Base-by-base conservation (phyloP, 257 asterid genomes). In the Fraxinus quadrangulata region DNA sequence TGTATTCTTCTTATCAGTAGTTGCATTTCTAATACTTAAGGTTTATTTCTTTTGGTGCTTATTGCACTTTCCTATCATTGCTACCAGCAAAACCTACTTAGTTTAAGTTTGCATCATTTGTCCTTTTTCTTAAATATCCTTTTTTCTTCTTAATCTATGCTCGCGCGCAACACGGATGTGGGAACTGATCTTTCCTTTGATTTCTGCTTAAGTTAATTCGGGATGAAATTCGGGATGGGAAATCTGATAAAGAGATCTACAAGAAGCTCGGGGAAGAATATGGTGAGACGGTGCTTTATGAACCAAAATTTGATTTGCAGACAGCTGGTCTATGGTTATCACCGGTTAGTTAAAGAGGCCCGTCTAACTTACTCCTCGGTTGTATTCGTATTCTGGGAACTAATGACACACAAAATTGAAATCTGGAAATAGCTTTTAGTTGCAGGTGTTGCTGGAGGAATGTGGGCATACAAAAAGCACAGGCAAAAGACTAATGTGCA, bases 241-340 rank as follows among this genome's bases (percentile, higher is more conserved):
- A 86, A 84, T 87, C 86, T 42, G 99, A 94, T 81, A 94, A 92
- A 81, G 99, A 92, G 65, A 91, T 95, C 82, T 95, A 68, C 86
- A 86, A 86, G 67, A 95, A 89, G 89, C 94, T 95, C 39, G 97
- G 90, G 88, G 94, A 90, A 5, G 96, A 95, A 73, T 95, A 83
- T 81, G 99, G 99, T 10, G 98, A 95, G 88, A 88, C 98, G 0
- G 97, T 95, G 76, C 97, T 91, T 78, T 93, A 95, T 72, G 80
- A 90, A 71, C 99, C 99, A 42, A 95, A 93, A 72, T 95, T 95
- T 54, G 98, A 93, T 79, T 49, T 89, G 90, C 99, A 95, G 85
- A 95, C 98, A 71, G 98, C 98, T 71, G 98, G 94, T 39, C 79
- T 95, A 73, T 95, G 98, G 99, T 87, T 93, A 65, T 82, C 96